Conservation (phyloP, 1,139 yeast species). For the Saccharomycopsis hybrid region DNA sequence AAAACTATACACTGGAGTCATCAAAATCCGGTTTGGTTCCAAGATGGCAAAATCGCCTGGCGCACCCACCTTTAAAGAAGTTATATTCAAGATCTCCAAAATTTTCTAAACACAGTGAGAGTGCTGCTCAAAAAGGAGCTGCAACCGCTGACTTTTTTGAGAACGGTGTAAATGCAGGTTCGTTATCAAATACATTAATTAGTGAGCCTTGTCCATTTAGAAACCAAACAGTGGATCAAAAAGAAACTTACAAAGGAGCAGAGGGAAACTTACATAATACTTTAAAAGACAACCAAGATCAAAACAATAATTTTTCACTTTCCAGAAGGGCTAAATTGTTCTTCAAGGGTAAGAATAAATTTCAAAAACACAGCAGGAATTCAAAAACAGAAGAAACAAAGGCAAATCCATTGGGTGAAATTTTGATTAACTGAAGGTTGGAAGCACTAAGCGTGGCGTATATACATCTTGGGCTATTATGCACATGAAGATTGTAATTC, state of each 20-base stretch:
- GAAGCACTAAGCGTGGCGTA: no score
- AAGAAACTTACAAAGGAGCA: background rate
- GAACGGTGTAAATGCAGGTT: background rate
- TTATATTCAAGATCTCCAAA: no score
- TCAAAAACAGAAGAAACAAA: background rate
- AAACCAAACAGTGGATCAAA: background rate
- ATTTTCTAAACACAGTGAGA: no score
- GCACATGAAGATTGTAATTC: no score
- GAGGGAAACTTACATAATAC: background rate
- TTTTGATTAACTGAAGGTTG: no score
- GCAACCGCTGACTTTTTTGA: background rate
- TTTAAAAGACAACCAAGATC: no score
- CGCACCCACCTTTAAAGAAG: no score
- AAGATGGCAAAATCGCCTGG: no score
- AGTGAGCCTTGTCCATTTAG: background rate
- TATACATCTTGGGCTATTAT: no score
- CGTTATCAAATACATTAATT: background rate
- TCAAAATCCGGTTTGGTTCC: no score
- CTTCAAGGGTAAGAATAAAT: background rate
- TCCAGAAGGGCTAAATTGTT: background rate
- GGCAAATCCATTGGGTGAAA: no score
- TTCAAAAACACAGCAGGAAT: background rate
- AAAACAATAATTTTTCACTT: background rate
- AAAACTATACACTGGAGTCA: no score
- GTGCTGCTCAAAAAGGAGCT: background rate